Percentiles rank a stretch among this genome's conserved stretches.
phyloP scores from a whole-genome alignment of 2,329 filamentous ascomycete species.

The Xylaria sp. region DNA sequence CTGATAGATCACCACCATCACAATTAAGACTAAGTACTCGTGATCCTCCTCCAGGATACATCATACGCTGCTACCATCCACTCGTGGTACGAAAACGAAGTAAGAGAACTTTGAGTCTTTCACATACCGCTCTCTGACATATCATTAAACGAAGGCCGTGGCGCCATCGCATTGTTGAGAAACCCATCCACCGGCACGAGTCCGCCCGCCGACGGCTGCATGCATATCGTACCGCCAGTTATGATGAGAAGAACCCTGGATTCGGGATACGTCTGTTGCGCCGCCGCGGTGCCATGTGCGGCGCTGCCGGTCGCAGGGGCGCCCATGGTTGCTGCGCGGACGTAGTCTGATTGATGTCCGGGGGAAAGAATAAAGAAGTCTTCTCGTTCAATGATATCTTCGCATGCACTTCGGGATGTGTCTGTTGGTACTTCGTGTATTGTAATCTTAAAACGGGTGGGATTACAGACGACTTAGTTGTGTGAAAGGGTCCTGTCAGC shows the following conservation, averaged over 20 bases:
- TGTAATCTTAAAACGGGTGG: slow-evolving; percentile 22
- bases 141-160: slow-evolving; percentile 88
- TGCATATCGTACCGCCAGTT: slow-evolving; percentile 91
- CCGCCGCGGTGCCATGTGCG: slow-evolving; percentile 38
- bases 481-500: slow-evolving; percentile 54
- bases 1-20: not conserved
- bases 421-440: too few relatives aligned
- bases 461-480: slow-evolving; percentile 55
- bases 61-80: not conserved
- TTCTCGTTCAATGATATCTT: not conserved
- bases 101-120: not conserved
- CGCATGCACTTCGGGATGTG: not conserved
- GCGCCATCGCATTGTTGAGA: slow-evolving; percentile 82
- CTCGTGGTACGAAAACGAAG: not conserved
- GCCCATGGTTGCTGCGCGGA: slow-evolving; percentile 40
- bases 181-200: slow-evolving; percentile 84
- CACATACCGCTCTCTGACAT: slow-evolving; percentile 61
- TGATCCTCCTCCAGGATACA: not conserved
- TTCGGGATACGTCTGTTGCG: slow-evolving; percentile 65
- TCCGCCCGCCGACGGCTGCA: slow-evolving; percentile 83
- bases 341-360: not conserved
- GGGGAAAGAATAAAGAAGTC: not conserved
- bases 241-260: slow-evolving; percentile 89
- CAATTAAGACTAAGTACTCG: not conserved
- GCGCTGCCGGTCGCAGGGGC: slow-evolving; percentile 39